These are phyloP conservation scores for Gossypium laxum DNA, from an alignment of 441 rosid species.

Conservation along the genomic window DNA sequence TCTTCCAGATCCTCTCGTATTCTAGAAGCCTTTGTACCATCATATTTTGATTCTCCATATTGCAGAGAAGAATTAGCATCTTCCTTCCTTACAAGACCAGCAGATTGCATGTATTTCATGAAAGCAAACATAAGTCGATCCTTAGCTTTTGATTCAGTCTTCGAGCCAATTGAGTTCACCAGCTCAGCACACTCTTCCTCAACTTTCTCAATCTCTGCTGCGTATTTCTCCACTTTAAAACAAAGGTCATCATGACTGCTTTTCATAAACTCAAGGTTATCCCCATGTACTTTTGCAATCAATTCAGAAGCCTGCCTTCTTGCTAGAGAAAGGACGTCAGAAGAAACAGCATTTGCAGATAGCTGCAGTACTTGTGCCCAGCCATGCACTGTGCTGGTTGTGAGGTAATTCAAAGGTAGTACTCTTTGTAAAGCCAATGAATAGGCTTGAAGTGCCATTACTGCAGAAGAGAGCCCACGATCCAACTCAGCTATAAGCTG, in stretches of 20 bases:
- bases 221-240: conserved; percentile 53
- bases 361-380: conserved; percentile 84
- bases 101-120: conserved; percentile 62
- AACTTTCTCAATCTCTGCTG: conserved; percentile 54
- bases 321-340: conserved; percentile 62
- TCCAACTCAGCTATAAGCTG: conserved; percentile 64
- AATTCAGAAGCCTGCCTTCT: conserved; percentile 81
- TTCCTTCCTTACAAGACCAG: conserved; percentile 46
- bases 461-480: conserved; percentile 64
- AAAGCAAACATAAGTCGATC: conserved; percentile 70
- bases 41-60: conserved; percentile 30
- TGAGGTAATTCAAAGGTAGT: conserved; percentile 76
- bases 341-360: conserved; percentile 63
- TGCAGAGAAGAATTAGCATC: conserved; percentile 32
- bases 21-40: conserved; percentile 33
- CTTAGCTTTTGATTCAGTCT: conserved; percentile 69
- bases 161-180: conserved; percentile 53
- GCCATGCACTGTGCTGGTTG: conserved; percentile 71
- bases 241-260: conserved; percentile 54
- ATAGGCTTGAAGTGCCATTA: conserved; percentile 59
- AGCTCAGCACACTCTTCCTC: conserved; percentile 65
- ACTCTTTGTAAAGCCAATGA: conserved; percentile 78
- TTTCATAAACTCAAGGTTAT: conserved; percentile 50
- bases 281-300: conserved; percentile 42
- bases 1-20: conserved; percentile 36